phyloP scores from a whole-genome alignment of 192 early-diverging fungal genomes.

The Backusella liffmaniae region DNA sequence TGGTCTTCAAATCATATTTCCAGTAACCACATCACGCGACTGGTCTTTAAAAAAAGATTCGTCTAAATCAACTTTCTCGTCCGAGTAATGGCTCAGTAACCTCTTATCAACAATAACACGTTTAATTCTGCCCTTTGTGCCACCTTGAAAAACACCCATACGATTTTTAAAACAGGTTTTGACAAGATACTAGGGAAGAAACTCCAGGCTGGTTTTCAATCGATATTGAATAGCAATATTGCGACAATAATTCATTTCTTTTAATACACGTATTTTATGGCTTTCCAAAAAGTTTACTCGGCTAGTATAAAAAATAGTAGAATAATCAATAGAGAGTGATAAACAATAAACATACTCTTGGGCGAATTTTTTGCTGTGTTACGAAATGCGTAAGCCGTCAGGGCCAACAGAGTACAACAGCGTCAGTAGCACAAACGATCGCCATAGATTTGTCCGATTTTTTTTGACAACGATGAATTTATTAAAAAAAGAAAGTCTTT shows the following conservation, averaged over 20 bases:
- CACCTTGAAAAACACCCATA: background rate
- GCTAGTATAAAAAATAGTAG: background rate
- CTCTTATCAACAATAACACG: background rate
- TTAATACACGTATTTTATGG: background rate
- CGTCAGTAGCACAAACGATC: background rate
- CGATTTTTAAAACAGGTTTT: background rate
- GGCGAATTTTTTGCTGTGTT: background rate
- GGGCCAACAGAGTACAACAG: slow-evolving; percentile 4
- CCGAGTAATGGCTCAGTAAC: background rate
- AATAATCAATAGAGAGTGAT: background rate
- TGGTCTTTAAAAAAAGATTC: background rate
- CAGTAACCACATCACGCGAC: background rate
- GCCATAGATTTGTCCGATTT: background rate
- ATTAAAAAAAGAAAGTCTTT: background rate
- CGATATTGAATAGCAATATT: background rate
- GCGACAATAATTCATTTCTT: background rate
- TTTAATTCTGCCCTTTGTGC: background rate
- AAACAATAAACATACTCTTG: background rate
- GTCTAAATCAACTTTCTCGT: background rate
- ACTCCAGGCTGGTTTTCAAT: background rate
- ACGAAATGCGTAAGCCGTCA: background rate
- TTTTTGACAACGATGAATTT: background rate
- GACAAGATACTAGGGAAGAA: background rate
- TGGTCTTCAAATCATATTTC: background rate
- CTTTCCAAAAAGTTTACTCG: background rate